A percentile compares a stretch with the other conserved stretches of the same genome.
Evolutionary conservation across 1,284 basidiomycete species (phyloP).

Genomic region (Neotropicomus parvogracilis): DNA sequence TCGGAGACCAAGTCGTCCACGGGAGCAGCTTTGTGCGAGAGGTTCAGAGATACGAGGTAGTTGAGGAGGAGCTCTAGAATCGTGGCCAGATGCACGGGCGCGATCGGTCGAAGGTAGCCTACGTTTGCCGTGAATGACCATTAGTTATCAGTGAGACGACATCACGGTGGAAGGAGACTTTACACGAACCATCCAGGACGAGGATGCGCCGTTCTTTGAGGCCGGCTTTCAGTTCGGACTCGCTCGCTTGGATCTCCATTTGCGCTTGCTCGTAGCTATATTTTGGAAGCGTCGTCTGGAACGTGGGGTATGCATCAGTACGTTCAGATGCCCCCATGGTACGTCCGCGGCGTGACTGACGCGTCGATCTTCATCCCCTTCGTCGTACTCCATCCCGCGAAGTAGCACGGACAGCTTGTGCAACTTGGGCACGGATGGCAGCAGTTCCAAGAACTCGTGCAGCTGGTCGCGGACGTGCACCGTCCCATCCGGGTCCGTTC

Average conservation of each 20-base stretch:
- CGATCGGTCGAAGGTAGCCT: slow-evolving; percentile 71
- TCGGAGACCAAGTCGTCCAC: slow-evolving; percentile 53
- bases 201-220: slow-evolving; percentile 68
- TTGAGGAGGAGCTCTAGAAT: slow-evolving; percentile 75
- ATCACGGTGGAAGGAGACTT: background rate
- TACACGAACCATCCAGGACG: slow-evolving; percentile 56
- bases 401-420: slow-evolving; percentile 65
- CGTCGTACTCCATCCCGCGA: slow-evolving; percentile 65
- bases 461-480: slow-evolving; percentile 68
- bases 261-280: slow-evolving; percentile 58
- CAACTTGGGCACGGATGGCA: slow-evolving; percentile 67
- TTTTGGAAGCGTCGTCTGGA: slow-evolving; percentile 34
- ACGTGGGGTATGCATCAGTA: background rate
- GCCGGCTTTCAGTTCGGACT: slow-evolving; percentile 63
- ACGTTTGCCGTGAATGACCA: background rate
- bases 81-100: slow-evolving; percentile 58
- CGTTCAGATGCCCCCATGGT: too few relatives aligned
- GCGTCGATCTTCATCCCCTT: slow-evolving; percentile 48
- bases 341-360: slow-evolving; percentile 18
- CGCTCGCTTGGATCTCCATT: slow-evolving; percentile 73
- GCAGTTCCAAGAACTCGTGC: slow-evolving; percentile 75
- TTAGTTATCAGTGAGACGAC: background rate
- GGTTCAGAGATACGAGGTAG: slow-evolving; percentile 56
- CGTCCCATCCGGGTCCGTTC: slow-evolving; percentile 34
- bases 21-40: slow-evolving; percentile 47